These are phyloP conservation scores for Alternaria sp. DNA, from an alignment of 2,329 filamentous ascomycete genomes.

Conservation along the genomic window DNA sequence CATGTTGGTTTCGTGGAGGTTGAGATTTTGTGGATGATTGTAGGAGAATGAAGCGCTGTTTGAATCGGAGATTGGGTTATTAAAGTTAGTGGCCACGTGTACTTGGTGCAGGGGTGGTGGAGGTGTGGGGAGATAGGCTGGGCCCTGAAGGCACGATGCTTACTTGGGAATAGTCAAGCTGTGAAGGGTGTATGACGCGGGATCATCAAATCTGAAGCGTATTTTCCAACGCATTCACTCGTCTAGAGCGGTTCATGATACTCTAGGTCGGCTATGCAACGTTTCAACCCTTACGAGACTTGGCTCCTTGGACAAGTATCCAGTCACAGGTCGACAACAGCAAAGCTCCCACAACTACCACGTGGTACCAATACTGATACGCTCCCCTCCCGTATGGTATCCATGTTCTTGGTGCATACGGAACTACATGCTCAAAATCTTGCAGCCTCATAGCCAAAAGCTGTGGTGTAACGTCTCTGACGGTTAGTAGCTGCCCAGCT, in stretches of 20 bases:
- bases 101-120: constrained; percentile 14
- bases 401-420: background rate
- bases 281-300: background rate
- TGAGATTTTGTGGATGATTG: background rate
- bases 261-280: background rate
- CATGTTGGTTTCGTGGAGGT: constrained; percentile 2
- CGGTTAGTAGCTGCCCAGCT: background rate
- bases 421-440: background rate
- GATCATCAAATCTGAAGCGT: too few species aligned
- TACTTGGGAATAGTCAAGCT: constrained; percentile 7
- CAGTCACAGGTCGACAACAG: background rate
- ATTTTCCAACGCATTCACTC: too few species aligned
- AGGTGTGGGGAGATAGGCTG: constrained; percentile 22
- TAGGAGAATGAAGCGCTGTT: background rate
- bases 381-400: background rate
- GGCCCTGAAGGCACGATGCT: constrained; percentile 9
- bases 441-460: background rate
- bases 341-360: background rate
- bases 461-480: background rate
- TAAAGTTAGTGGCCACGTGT: constrained; percentile 22
- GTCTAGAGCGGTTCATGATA: background rate
- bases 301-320: background rate
- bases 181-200: background rate
- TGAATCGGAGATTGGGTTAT: background rate
- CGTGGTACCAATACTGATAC: background rate